Evolutionary conservation across 805 yeast species (phyloP), one percentile per base, ranked within the genome.

Genomic region (Brettanomyces bruxellensis): DNA sequence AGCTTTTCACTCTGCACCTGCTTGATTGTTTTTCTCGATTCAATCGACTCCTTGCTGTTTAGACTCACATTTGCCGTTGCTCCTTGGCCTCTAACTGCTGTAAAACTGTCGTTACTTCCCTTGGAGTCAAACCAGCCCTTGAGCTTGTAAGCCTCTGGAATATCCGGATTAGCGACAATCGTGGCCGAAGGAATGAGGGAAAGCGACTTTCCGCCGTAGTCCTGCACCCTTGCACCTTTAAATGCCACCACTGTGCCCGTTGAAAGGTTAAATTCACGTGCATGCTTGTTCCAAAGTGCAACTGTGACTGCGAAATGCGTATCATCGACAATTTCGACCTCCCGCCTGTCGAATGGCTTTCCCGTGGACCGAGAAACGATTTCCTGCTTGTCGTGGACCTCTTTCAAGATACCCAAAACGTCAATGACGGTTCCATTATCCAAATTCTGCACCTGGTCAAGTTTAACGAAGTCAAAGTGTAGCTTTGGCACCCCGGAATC

Each of bases 71-170:
- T 47, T 3, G 68, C 52, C n/a, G 67, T 54, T 22, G 64, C 49
- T 2, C 69, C 49, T n/a, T 67, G 64, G 3, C 67, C 51, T 57
- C 78, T 81, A 60, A 87, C 64, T 9, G 81, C 69, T 54, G 77
- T 76, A 69, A 86, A 89, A 37, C 63, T 66, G 47, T 79, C 79
- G 45, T 70, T 66, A 23, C 73, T 72, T 37, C 96, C 97, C 54
- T 76, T 79, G 38, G 83, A 76, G 58, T 88, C 95, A 59, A 80
- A 93, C 99, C 99, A 93, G 5, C 98, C 98, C 64, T 88, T 87
- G 55, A 93, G 74, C 46, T 78, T 74, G 62, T 80, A 88, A 4
- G 97, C 91, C 62, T 88, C 96, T 18, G 86, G 82, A 23, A 86
- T 76, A 59, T 90, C 96, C 2, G 99, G 99, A 57, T 87, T 86